These are phyloP conservation scores for Hirsutella thompsonii DNA, from an alignment of 2,329 filamentous ascomycete species.

Conservation along the genomic window DNA sequence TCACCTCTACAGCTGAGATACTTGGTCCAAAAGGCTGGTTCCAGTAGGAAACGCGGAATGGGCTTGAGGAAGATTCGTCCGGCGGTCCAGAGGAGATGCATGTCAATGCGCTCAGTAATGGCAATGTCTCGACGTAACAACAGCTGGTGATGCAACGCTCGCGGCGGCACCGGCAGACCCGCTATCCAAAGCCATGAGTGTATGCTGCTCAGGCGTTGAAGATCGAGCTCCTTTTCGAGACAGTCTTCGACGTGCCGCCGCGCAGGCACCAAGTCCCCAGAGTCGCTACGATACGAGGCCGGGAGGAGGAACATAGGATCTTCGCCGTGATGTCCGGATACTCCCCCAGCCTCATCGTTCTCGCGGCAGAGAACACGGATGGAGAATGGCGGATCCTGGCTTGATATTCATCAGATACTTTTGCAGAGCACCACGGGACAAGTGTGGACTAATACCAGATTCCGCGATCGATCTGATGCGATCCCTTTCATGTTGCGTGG, in stretches of 20 bases:
- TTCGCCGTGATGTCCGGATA: neutral
- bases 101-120: constrained; percentile 17
- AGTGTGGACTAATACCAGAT: too few relatives aligned
- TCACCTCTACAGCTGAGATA: neutral
- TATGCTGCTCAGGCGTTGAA: constrained; percentile 5
- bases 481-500: too few relatives aligned
- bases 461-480: too few relatives aligned
- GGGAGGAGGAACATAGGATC: constrained; percentile 18
- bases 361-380: too few relatives aligned
- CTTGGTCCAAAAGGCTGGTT: constrained; percentile 6
- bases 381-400: too few relatives aligned
- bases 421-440: too few relatives aligned
- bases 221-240: constrained; percentile 6
- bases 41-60: constrained; percentile 20
- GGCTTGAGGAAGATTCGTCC: constrained; percentile 20
- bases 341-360: too few relatives aligned
- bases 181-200: constrained; percentile 13
- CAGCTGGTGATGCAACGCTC: constrained; percentile 12
- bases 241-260: neutral
- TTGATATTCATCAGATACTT: too few relatives aligned
- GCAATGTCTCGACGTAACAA: constrained; percentile 12
- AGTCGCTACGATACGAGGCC: constrained; percentile 17
- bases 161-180: constrained; percentile 12
- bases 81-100: constrained; percentile 15
- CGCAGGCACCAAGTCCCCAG: constrained; percentile 3